phyloP scores from a whole-genome alignment of 495 filamentous ascomycete species.

The Pseudomonodictys pantanalensis region DNA sequence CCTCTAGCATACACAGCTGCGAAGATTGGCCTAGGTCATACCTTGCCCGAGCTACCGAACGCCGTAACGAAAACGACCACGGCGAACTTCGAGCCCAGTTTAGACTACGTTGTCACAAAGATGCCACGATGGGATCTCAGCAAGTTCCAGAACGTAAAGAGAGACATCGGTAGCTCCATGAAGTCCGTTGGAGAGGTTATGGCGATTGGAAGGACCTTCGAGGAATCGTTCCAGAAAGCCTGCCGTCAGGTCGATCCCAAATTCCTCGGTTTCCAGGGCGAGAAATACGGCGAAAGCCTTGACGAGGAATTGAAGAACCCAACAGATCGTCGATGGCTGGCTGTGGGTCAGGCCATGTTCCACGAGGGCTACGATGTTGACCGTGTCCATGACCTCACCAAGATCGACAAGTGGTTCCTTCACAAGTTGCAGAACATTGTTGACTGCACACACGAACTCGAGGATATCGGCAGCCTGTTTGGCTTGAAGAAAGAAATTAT shows the following conservation, averaged over 20 bases:
- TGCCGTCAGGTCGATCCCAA: slow-evolving; percentile 92
- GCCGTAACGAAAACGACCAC: slow-evolving; percentile 98
- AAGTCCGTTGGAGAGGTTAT: slow-evolving; percentile 99
- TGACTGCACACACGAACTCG: slow-evolving; percentile 79
- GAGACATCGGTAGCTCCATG: slow-evolving; percentile 94
- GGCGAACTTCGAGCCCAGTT: slow-evolving; percentile 95
- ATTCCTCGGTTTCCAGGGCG: slow-evolving; percentile 91
- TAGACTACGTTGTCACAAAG: slow-evolving; percentile 98
- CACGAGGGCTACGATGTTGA: slow-evolving; percentile 94
- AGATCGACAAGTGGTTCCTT: slow-evolving; percentile 96
- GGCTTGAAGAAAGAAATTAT: slow-evolving; percentile 84
- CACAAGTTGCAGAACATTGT: slow-evolving; percentile 97
- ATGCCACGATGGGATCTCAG: slow-evolving; percentile 95
- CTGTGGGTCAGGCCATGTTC: slow-evolving; percentile 95
- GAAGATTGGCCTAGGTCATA: slow-evolving; percentile 95
- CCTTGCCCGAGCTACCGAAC: slow-evolving; percentile 89
- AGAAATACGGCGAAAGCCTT: slow-evolving; percentile 78
- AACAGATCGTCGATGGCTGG: slow-evolving; percentile 92
- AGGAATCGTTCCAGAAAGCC: slow-evolving; percentile 99
- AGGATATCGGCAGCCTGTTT: slow-evolving; percentile 81
- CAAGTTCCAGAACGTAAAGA: slow-evolving; percentile 98
- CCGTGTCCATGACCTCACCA: slow-evolving; percentile 83
- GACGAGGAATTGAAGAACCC: slow-evolving; percentile 88
- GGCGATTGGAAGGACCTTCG: slow-evolving; percentile 97
- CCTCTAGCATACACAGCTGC: slow-evolving; percentile 91